phyloP scores from a whole-genome alignment of 2,329 filamentous ascomycete genomes.

The Ascochyta lentis region DNA sequence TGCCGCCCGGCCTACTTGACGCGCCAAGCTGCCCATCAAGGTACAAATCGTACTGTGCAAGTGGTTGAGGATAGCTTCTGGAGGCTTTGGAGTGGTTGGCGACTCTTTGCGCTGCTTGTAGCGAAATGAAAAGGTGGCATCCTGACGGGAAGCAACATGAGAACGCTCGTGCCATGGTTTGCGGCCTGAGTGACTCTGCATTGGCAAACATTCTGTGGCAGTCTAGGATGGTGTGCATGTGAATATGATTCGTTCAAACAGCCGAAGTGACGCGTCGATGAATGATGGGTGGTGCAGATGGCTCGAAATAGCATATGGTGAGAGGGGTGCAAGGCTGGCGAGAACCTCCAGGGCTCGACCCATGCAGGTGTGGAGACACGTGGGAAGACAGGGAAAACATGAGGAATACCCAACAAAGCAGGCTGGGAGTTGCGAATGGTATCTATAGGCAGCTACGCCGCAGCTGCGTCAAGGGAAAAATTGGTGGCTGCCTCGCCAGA shows the following conservation, averaged over 20 bases:
- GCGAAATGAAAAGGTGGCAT: not conserved
- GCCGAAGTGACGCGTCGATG: conserved; percentile 3
- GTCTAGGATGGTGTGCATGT: not conserved
- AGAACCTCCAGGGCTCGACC: not conserved
- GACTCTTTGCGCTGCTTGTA: not conserved
- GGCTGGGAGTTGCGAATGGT: not conserved
- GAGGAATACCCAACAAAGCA: not conserved
- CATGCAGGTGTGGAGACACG: not conserved
- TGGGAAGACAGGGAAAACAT: not conserved
- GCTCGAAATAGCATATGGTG: not conserved
- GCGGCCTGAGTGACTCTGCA: not conserved
- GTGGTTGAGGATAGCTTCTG: not conserved
- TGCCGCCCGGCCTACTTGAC: not conserved
- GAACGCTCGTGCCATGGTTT: not conserved
- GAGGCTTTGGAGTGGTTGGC: not conserved
- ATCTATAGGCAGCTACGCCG: conserved; percentile 1
- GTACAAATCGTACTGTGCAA: not conserved
- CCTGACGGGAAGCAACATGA: not conserved
- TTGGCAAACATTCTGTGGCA: not conserved
- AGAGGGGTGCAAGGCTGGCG: not conserved
- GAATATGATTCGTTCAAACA: not conserved
- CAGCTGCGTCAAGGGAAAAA: not conserved
- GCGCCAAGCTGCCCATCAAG: not conserved
- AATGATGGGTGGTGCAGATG: not conserved
- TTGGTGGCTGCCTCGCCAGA: not conserved